Conservation (phyloP, 1,284 basidiomycete genomes). For the Melanopsichium pennsylvanicum region DNA sequence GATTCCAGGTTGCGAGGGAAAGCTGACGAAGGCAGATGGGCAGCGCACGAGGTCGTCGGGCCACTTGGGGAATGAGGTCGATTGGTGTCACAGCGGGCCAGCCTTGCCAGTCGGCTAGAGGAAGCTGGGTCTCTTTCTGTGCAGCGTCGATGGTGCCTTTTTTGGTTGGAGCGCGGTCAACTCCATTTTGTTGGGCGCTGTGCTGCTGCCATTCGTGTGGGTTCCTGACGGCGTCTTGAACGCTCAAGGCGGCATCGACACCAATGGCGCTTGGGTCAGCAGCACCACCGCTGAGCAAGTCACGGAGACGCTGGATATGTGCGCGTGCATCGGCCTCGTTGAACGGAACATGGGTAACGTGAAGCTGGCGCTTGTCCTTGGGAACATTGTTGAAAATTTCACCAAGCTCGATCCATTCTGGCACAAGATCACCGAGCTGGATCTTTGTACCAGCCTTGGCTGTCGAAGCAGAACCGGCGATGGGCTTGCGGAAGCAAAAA, state of each 20-base stretch:
- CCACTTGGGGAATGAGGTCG: constrained; percentile 63
- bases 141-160: constrained; percentile 12
- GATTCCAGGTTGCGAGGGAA: constrained; percentile 71
- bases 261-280: constrained; percentile 67
- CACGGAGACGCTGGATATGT: constrained; percentile 69
- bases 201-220: constrained; percentile 61
- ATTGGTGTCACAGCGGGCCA: constrained; percentile 61
- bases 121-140: constrained; percentile 26
- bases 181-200: constrained; percentile 15
- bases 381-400: constrained; percentile 59
- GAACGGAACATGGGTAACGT: constrained; percentile 67
- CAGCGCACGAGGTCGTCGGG: constrained; percentile 56
- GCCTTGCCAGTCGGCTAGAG: constrained; percentile 67
- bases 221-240: constrained; percentile 69
- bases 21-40: constrained; percentile 68
- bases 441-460: constrained; percentile 38
- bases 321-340: constrained; percentile 69
- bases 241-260: constrained; percentile 68
- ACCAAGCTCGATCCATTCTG: constrained; percentile 61
- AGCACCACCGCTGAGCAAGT: constrained; percentile 68
- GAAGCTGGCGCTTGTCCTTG: constrained; percentile 51
- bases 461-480: constrained; percentile 4
- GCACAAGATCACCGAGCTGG: constrained; percentile 47
- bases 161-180: constrained; percentile 27
- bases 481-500: constrained; percentile 59